Conservation (phyloP, 1,284 basidiomycete genomes). For the Cystobasidiaceae sp. region DNA sequence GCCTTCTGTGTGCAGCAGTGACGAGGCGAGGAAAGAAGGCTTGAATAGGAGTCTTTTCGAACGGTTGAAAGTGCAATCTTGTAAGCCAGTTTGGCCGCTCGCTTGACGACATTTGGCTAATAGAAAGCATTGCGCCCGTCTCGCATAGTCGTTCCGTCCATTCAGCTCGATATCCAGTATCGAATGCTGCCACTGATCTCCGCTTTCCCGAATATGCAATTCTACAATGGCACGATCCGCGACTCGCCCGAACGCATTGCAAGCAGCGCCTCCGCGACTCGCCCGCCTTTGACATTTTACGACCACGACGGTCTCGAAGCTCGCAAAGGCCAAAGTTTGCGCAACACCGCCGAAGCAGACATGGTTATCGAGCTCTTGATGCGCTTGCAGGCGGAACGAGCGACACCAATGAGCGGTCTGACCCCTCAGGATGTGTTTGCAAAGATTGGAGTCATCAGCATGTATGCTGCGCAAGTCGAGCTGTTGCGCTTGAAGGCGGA, state of each 20-base stretch:
- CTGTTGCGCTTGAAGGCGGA: conserved; percentile 50
- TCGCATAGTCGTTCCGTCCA: conserved; percentile 58
- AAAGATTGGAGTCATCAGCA: conserved; percentile 81
- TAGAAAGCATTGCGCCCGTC: too few relatives aligned
- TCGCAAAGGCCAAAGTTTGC: conserved; percentile 60
- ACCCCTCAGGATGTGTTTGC: conserved; percentile 67
- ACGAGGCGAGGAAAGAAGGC: conserved; percentile 65
- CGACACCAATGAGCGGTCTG: conserved; percentile 51
- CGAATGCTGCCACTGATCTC: conserved; percentile 91
- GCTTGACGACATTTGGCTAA: not conserved
- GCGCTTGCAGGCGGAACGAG: not conserved
- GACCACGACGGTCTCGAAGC: conserved; percentile 67
- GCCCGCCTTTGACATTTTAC: conserved; percentile 61
- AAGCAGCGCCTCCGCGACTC: conserved; percentile 52
- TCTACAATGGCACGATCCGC: conserved; percentile 65
- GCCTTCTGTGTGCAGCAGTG: conserved; percentile 72
- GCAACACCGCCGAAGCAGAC: conserved; percentile 68
- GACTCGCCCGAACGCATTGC: conserved; percentile 54
- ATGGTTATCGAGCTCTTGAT: conserved; percentile 52
- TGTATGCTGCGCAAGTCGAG: conserved; percentile 74
- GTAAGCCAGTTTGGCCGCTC: conserved; percentile 50
- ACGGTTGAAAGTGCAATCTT: conserved; percentile 68
- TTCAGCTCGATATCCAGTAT: conserved; percentile 88
- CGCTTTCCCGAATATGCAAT: conserved; percentile 73
- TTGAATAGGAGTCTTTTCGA: conserved; percentile 81